phyloP scores from a whole-genome alignment of 2,329 filamentous ascomycete species.

The Incumbomyces delicatus region DNA sequence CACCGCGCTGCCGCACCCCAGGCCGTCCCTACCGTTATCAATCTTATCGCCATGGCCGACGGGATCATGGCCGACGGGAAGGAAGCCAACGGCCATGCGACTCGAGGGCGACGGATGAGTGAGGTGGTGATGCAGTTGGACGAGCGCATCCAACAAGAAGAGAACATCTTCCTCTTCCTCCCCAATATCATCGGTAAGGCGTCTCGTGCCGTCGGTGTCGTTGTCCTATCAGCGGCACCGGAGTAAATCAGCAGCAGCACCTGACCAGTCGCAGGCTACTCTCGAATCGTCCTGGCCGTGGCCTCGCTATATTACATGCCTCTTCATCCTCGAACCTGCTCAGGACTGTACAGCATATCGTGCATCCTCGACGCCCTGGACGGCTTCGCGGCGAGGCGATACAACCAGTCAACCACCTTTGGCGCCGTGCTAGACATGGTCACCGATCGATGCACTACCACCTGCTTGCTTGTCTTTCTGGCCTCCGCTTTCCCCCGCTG shows the following conservation, averaged over 20 bases:
- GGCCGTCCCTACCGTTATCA: too few relatives aligned
- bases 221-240: too few relatives aligned
- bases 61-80: slow-evolving; percentile 5
- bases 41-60: too few relatives aligned
- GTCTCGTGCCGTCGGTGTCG: neutral
- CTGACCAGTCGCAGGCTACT: slow-evolving; percentile 50
- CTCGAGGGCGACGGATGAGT: slow-evolving; percentile 16
- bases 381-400: slow-evolving; percentile 76
- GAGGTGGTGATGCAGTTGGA: slow-evolving; percentile 24
- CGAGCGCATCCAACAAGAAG: slow-evolving; percentile 33
- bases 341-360: slow-evolving; percentile 71
- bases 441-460: slow-evolving; percentile 92
- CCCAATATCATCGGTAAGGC: slow-evolving; percentile 67
- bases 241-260: neutral
- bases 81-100: slow-evolving; percentile 24
- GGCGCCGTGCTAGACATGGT: slow-evolving; percentile 98
- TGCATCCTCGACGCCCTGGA: slow-evolving; percentile 93
- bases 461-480: slow-evolving; percentile 88
- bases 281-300: slow-evolving; percentile 68
- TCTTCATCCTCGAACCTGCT: slow-evolving; percentile 49
- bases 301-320: slow-evolving; percentile 99
- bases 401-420: slow-evolving; percentile 89
- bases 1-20: too few relatives aligned
- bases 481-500: slow-evolving; percentile 90
- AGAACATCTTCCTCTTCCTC: slow-evolving; percentile 75